phyloP scores from a whole-genome alignment of 2,329 filamentous ascomycete genomes.

The Seiridium cupressi region DNA sequence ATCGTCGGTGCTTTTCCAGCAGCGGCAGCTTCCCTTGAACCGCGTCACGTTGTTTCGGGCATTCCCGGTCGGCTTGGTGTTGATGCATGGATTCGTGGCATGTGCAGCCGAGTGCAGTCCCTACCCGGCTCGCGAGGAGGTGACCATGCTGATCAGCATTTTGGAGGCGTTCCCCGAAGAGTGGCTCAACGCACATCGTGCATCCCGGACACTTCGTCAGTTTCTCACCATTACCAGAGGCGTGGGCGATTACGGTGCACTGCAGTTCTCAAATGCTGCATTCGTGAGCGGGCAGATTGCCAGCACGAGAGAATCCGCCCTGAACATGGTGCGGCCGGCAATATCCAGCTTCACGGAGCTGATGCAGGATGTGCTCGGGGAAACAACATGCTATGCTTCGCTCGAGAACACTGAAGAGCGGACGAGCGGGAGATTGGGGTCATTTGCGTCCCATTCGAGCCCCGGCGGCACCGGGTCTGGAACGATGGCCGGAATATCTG shows the following conservation, averaged over 20 bases:
- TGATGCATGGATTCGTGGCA: conserved; percentile 29
- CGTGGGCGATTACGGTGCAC: conserved; percentile 16
- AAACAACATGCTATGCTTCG: conserved; percentile 27
- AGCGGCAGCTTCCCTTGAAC: conserved; percentile 42
- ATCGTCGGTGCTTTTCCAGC: conserved; percentile 38
- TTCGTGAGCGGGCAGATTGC: conserved; percentile 6
- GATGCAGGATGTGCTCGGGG: conserved; percentile 31
- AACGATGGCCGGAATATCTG: neutral
- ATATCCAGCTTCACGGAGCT: conserved; percentile 20
- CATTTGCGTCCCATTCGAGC: neutral
- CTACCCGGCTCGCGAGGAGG: conserved; percentile 32
- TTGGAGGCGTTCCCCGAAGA: conserved; percentile 35
- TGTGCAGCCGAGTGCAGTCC: conserved; percentile 19
- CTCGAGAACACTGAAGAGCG: conserved; percentile 15
- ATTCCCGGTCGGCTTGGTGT: conserved; percentile 33
- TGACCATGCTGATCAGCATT: conserved; percentile 30
- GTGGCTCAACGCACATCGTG: conserved; percentile 33
- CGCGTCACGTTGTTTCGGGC: conserved; percentile 38
- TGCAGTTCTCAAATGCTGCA: conserved; percentile 7
- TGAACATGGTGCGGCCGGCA: conserved; percentile 15
- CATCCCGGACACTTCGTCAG: conserved; percentile 31
- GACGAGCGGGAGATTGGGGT: neutral
- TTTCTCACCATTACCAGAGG: conserved; percentile 20
- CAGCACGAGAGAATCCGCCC: conserved; percentile 16
- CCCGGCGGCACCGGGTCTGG: neutral